Percentiles rank a stretch among this genome's conserved stretches.
phyloP scores from a whole-genome alignment of 2,329 filamentous ascomycete genomes.

The Alternaria conjuncta region DNA sequence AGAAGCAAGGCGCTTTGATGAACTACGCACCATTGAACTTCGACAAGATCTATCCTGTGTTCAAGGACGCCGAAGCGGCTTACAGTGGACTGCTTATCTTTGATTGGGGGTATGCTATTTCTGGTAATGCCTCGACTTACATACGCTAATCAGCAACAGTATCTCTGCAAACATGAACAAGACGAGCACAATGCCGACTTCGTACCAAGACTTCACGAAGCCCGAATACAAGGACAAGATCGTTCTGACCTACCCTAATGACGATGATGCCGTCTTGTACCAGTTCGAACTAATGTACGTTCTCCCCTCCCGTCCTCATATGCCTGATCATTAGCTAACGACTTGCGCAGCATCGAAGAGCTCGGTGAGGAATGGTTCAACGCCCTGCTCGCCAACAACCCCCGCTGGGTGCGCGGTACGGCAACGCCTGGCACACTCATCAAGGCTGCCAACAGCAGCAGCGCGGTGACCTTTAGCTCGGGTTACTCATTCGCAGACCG shows the following conservation, averaged over 20 bases:
- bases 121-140: background rate
- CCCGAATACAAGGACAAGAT: constrained; percentile 56
- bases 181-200: constrained; percentile 37
- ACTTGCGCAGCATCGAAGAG: constrained; percentile 31
- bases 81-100: constrained; percentile 54
- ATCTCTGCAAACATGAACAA: constrained; percentile 50
- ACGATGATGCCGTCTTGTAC: constrained; percentile 63
- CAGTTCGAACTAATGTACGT: constrained; percentile 56
- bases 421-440: constrained; percentile 52
- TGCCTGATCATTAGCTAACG: background rate
- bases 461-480: constrained; percentile 26
- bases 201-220: constrained; percentile 55
- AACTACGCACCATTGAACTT: constrained; percentile 59
- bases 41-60: constrained; percentile 51
- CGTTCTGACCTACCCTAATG: constrained; percentile 61
- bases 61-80: constrained; percentile 53
- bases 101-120: constrained; percentile 24
- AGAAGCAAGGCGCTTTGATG: constrained; percentile 54
- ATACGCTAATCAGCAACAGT: constrained; percentile 9
- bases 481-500: background rate
- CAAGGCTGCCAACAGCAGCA: constrained; percentile 26
- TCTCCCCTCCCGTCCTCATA: background rate
- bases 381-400: constrained; percentile 56
- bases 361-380: constrained; percentile 59
- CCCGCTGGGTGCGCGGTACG: constrained; percentile 61